Evolutionary conservation across 108 stramenopile species (phyloP).

Genomic region (Nitzschia sp.): DNA sequence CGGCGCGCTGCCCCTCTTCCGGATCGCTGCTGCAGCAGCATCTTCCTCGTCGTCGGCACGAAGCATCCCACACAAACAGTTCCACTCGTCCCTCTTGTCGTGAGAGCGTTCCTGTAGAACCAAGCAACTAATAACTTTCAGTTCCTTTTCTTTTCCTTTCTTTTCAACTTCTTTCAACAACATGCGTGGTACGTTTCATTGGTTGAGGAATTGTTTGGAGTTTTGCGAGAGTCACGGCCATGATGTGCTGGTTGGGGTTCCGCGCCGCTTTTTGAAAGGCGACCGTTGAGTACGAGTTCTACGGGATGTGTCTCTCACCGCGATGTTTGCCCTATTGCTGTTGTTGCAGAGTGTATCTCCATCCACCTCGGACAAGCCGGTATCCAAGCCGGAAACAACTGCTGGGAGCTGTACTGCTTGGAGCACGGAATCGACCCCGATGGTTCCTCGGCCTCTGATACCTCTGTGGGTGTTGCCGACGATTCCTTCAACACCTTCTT

Average conservation of each 20-base stretch:
- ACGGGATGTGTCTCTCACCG: no score
- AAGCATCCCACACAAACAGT: no score
- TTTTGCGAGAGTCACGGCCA: no score
- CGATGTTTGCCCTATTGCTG: no score
- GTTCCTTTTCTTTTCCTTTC: constrained; percentile 2
- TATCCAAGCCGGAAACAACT: constrained; percentile 95
- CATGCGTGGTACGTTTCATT: constrained; percentile 46
- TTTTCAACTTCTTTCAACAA: constrained; percentile 13
- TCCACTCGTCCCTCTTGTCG: constrained; percentile 36
- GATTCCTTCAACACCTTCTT: constrained; percentile 98
- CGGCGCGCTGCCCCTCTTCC: no score
- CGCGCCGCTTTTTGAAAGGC: no score
- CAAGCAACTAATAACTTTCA: no score
- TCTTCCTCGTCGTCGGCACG: no score
- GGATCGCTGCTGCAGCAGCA: no score
- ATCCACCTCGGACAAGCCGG: constrained; percentile 93
- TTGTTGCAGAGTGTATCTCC: constrained; percentile 50
- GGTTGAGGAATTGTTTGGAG: neutral
- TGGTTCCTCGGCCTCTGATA: constrained; percentile 87
- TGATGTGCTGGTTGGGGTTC: no score
- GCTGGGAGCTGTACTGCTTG: constrained; percentile 98
- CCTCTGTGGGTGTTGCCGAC: constrained; percentile 73
- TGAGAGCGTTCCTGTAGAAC: constrained; percentile 24
- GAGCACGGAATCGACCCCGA: constrained; percentile 97
- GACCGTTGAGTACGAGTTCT: no score